A percentile compares a stretch with the other conserved stretches of the same genome.
Conservation (phyloP, 164 flowering plant species). For the Magnolia officinalis region DNA sequence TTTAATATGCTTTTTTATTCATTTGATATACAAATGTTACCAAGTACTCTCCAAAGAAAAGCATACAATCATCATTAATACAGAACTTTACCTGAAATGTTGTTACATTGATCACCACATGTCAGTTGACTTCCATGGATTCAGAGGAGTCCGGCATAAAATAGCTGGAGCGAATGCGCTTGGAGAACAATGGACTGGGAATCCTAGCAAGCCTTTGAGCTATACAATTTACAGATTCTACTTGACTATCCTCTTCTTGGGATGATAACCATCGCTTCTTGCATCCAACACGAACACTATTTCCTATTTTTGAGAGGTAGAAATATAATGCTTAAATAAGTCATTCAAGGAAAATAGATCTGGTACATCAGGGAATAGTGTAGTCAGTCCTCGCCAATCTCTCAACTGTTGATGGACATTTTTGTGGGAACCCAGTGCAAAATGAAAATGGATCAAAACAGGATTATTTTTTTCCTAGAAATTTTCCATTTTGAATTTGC, state of each 20-base stretch:
- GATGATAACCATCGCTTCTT: background rate
- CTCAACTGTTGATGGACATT: too few relatives aligned
- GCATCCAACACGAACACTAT: background rate
- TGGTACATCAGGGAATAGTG: background rate
- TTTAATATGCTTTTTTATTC: background rate
- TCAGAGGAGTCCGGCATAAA: background rate
- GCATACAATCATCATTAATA: background rate
- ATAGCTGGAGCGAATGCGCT: constrained; percentile 5
- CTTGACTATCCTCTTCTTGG: constrained; percentile 1
- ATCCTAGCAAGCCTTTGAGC: constrained; percentile 3
- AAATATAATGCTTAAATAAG: too few relatives aligned
- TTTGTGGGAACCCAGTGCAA: background rate
- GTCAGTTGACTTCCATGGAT: constrained; percentile 2
- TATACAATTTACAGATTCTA: constrained; percentile 4
- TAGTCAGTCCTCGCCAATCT: background rate
- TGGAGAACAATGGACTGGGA: constrained; percentile 3
- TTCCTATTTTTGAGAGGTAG: background rate
- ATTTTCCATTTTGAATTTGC: background rate
- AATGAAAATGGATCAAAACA: background rate
- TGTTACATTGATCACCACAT: background rate
- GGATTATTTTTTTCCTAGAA: background rate
- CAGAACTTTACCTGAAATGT: background rate
- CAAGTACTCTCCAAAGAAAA: background rate
- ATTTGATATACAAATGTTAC: background rate
- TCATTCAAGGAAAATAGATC: background rate